Evolutionary conservation across 2,329 filamentous ascomycete genomes (phyloP).

Genomic region (Epichloe gansuensis): DNA sequence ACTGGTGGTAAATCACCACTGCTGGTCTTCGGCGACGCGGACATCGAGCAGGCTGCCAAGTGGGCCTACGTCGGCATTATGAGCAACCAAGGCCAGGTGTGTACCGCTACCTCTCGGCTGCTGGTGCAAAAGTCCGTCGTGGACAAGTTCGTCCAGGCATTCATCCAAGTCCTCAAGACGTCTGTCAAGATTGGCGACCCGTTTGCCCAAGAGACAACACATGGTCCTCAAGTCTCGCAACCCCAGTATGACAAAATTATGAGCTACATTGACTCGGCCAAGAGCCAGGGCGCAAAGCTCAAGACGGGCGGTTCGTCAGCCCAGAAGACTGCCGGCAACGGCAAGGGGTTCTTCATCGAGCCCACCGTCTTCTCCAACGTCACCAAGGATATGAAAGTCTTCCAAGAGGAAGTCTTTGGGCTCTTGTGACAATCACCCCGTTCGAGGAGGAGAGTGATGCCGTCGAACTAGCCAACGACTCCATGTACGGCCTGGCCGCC

Average conservation of each 20-base stretch:
- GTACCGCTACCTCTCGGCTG: constrained; percentile 51
- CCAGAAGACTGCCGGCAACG: constrained; percentile 18
- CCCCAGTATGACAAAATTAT: constrained; percentile 58
- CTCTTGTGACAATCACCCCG: constrained; percentile 27
- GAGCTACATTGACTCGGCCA: constrained; percentile 55
- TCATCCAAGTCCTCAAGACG: constrained; percentile 45
- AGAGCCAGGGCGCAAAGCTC: constrained; percentile 57
- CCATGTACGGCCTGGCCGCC: constrained; percentile 47
- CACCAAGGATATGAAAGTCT: constrained; percentile 28
- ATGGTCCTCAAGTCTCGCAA: constrained; percentile 63
- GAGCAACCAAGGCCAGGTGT: constrained; percentile 52
- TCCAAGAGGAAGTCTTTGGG: constrained; percentile 34
- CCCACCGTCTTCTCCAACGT: constrained; percentile 33
- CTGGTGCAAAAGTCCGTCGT: constrained; percentile 48
- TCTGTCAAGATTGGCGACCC: constrained; percentile 57
- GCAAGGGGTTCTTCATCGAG: constrained; percentile 33
- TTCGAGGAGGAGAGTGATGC: constrained; percentile 32
- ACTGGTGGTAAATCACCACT: constrained; percentile 55
- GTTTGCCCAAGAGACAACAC: constrained; percentile 55
- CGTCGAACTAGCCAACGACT: constrained; percentile 33
- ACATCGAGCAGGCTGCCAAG: constrained; percentile 55
- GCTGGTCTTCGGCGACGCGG: constrained; percentile 52
- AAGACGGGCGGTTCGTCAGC: constrained; percentile 46
- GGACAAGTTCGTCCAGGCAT: constrained; percentile 50
- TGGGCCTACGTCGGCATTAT: constrained; percentile 38